phyloP scores from a whole-genome alignment of 768 basidiomycete genomes.

The Dioszegia crocea region DNA sequence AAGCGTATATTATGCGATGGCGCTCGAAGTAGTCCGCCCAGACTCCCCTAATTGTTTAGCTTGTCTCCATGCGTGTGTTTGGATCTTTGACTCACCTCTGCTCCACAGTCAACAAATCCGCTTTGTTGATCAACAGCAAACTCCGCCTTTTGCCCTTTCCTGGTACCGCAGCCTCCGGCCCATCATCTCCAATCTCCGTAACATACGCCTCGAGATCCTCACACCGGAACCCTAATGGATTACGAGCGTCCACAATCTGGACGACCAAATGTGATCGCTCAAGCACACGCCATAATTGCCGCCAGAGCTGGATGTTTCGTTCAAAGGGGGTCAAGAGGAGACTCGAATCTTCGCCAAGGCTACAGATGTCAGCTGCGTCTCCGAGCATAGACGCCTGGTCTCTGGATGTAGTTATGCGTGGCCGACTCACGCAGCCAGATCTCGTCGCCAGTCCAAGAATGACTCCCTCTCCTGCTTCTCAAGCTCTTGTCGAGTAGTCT shows the following conservation, averaged over 20 bases:
- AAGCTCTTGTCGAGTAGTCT: constrained; percentile 69
- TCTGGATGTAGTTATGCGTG: neutral
- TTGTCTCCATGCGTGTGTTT: neutral
- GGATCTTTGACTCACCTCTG: constrained; percentile 62
- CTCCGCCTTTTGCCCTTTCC: constrained; percentile 70
- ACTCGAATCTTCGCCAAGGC: constrained; percentile 78
- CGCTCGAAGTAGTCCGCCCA: constrained; percentile 71
- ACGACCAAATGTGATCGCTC: constrained; percentile 94
- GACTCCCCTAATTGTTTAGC: constrained; percentile 55
- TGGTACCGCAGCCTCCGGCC: constrained; percentile 62
- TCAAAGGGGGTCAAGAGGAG: constrained; percentile 95
- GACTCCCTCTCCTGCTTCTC: constrained; percentile 84
- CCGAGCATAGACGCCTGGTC: neutral
- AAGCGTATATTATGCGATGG: constrained; percentile 61
- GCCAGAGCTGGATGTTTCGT: constrained; percentile 96
- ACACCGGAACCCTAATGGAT: constrained; percentile 87
- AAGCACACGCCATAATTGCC: constrained; percentile 94
- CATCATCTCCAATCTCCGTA: constrained; percentile 54
- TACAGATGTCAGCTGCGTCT: constrained; percentile 43
- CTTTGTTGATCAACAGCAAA: constrained; percentile 88
- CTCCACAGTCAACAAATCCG: constrained; percentile 77
- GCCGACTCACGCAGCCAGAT: constrained; percentile 73
- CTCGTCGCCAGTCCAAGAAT: constrained; percentile 89
- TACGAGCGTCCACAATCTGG: constrained; percentile 96
- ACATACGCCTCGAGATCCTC: constrained; percentile 91